phyloP scores from a whole-genome alignment of 305 asterid genomes.

The Plantago lanceolata region DNA sequence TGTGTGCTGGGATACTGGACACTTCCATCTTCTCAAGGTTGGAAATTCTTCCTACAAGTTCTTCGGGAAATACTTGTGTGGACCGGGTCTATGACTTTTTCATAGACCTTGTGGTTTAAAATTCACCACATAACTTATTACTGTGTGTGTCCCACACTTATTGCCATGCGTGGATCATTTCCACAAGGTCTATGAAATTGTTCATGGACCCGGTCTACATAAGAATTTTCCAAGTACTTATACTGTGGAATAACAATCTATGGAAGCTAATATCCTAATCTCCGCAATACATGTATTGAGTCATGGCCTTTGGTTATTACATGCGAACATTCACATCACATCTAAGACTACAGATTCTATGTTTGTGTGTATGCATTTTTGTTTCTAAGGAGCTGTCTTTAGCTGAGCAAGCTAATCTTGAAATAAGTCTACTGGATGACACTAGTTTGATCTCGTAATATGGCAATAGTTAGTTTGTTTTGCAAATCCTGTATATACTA shows the following conservation, averaged over 20 bases:
- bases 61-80: no score
- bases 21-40: background rate
- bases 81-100: no score
- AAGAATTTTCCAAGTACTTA: no score
- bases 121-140: no score
- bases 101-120: no score
- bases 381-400: background rate
- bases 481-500: conserved; percentile 1
- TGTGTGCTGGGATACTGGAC: background rate
- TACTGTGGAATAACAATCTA: background rate
- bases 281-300: no score
- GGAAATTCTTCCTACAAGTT: background rate
- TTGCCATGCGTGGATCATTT: no score
- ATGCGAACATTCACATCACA: no score
- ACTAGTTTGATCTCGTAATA: background rate
- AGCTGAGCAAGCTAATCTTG: background rate
- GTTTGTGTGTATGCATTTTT: no score
- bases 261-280: background rate
- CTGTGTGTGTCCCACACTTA: no score
- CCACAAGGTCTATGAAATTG: no score
- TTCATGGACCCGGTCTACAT: no score
- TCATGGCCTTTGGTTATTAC: background rate
- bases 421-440: conserved; percentile 3
- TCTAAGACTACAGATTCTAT: background rate
- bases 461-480: background rate